These are phyloP conservation scores for Paraphoma sp. DNA, from an alignment of 2,329 filamentous ascomycete genomes.

Conservation along the genomic window DNA sequence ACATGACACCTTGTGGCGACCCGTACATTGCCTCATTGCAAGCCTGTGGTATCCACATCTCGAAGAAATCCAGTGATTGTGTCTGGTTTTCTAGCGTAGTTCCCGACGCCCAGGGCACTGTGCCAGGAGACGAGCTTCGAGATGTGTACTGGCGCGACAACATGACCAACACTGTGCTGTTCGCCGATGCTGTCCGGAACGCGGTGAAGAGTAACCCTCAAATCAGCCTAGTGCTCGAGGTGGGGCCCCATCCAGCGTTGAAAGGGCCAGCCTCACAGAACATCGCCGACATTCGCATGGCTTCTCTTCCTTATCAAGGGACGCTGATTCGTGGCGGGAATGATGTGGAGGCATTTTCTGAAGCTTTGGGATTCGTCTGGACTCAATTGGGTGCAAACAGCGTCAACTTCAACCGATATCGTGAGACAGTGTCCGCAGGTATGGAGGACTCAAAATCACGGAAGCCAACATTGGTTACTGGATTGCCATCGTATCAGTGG, in stretches of 20 bases:
- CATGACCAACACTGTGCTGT: constrained; percentile 42
- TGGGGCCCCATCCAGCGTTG: constrained; percentile 56
- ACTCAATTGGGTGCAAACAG: background rate
- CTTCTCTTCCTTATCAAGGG: constrained; percentile 22
- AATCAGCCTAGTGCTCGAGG: constrained; percentile 48
- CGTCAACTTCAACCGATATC: background rate
- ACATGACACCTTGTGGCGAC: constrained; percentile 39
- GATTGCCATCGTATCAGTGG: constrained; percentile 37
- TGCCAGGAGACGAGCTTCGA: constrained; percentile 19
- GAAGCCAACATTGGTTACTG: constrained; percentile 1
- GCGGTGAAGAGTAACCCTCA: constrained; percentile 38
- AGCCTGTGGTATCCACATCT: background rate
- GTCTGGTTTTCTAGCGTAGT: constrained; percentile 10
- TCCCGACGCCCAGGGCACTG: background rate
- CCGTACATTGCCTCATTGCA: background rate
- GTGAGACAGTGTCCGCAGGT: constrained; percentile 1
- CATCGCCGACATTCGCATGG: constrained; percentile 21
- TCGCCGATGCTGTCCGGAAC: constrained; percentile 50
- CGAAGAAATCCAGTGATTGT: background rate
- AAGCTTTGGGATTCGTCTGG: constrained; percentile 12
- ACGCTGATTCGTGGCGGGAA: constrained; percentile 24
- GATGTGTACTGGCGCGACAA: constrained; percentile 55
- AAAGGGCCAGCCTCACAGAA: constrained; percentile 50
- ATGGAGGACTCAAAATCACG: background rate
- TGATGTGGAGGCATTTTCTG: constrained; percentile 26